Conservation (phyloP, 257 asterid species). For the Solanum chiquidenum region DNA sequence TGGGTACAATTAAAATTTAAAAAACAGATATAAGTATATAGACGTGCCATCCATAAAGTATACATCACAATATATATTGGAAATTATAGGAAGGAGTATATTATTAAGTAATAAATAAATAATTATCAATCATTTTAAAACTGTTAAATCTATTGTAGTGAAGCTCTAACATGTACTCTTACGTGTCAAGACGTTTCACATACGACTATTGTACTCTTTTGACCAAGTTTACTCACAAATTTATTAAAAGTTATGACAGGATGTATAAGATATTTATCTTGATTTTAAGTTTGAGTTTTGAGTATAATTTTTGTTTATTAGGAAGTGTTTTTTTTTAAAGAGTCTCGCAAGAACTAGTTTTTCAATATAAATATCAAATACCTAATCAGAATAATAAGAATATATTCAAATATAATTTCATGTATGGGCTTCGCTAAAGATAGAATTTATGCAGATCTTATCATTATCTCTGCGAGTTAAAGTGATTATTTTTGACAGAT, state of each 20-base stretch:
- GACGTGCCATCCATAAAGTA: neutral
- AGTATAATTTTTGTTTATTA: neutral
- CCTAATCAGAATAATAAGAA: neutral
- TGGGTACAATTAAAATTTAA: neutral
- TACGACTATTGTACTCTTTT: neutral
- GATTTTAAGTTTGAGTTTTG: neutral
- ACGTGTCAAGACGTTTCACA: neutral
- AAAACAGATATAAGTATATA: neutral
- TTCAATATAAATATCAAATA: neutral
- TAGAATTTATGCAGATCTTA: neutral
- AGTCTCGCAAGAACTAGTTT: neutral
- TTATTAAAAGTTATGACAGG: neutral
- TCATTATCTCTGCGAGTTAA: too few species aligned
- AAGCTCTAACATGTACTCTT: neutral
- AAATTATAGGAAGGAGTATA: neutral
- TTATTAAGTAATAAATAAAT: neutral
- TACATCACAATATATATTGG: neutral
- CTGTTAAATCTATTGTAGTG: neutral
- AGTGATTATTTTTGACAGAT: neutral
- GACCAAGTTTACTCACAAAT: neutral
- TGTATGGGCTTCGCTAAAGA: accelerated
- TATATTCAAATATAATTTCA: neutral
- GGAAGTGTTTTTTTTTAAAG: neutral
- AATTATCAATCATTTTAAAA: neutral
- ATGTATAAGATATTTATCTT: too few species aligned